Evolutionary conservation across 345 rosid genomes (phyloP), one percentile per base, ranked within the genome.

Genomic region (Tarenaya hassleriana): DNA sequence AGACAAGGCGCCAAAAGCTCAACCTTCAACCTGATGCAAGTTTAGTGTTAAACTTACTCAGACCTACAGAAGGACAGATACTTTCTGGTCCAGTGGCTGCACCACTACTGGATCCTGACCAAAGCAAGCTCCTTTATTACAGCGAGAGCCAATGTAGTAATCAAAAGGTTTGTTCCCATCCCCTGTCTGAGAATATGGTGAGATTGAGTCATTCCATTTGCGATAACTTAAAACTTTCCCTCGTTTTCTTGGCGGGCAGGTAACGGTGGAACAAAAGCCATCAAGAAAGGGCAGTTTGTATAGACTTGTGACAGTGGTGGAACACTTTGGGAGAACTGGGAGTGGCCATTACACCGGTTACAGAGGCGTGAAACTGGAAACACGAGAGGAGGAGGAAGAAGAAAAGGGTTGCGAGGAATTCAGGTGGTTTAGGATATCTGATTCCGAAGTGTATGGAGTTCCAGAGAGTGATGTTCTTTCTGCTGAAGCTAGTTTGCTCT

Each of bases 401-500:
- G 29, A 43, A 34, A 40, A 47, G 4, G 40, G 38, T 42, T 69
- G 52, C 35, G 56, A 69, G 42, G 31, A 7, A 2, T 41, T 49
- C 34, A 69, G 60, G 4, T 87, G 96, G 96, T 87, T 87, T 67
- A 73, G 76, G 66, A 73, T 87, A 56, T 91, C 96, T 12, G 94
- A 87, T 75, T 74, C 92, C 1, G 64, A 87, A 40, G 95, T 87
- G 12, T 13, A 20, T 16, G 33, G 58, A 24, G 87, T 79, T n/a
- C 64, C 83, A 1, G 90, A 80, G 73, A 68, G 60, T 39, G 94
- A 87, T 42, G 92, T 84, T 71, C 81, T 82, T 19, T 71, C 75
- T 45, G 84, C 98, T 18, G 91, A 82, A 68, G 96, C 92, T 33
- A 82, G 84, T 76, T 53, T 91, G 76, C 96, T 91, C 53, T 87